phyloP scores from a whole-genome alignment of 2,329 filamentous ascomycete genomes.

The Diaporthe citriasiana region DNA sequence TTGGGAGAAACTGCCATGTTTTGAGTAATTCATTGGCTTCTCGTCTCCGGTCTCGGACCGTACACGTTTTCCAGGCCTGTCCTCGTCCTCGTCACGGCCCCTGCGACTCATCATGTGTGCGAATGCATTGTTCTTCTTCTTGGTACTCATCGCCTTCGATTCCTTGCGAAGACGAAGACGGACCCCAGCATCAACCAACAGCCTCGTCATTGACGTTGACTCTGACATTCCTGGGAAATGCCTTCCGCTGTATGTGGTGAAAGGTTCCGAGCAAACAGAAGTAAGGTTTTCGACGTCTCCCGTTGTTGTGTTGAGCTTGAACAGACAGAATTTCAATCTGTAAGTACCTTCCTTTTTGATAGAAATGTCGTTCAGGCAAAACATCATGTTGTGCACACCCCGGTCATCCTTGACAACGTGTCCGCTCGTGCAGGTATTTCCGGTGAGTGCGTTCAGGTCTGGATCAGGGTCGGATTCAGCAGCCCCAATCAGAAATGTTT shows the following conservation, averaged over 20 bases:
- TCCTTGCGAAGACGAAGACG: slow-evolving; percentile 87
- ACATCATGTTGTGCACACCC: slow-evolving; percentile 42
- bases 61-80: slow-evolving; percentile 39
- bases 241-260: slow-evolving; percentile 76
- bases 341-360: slow-evolving; percentile 81
- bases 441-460: slow-evolving; percentile 42
- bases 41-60: slow-evolving; percentile 40
- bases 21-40: slow-evolving; percentile 34
- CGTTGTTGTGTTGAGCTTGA: slow-evolving; percentile 67
- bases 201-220: slow-evolving; percentile 84
- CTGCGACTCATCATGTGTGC: slow-evolving; percentile 45
- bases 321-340: slow-evolving; percentile 82
- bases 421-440: slow-evolving; percentile 59
- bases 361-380: slow-evolving; percentile 76
- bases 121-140: slow-evolving; percentile 58
- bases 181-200: slow-evolving; percentile 90
- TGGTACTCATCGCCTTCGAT: slow-evolving; percentile 70
- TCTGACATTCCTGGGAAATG: slow-evolving; percentile 85
- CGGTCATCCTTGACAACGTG: slow-evolving; percentile 57
- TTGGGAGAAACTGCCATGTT: slow-evolving; percentile 40
- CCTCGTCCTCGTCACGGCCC: slow-evolving; percentile 35
- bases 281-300: slow-evolving; percentile 46
- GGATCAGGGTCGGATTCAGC: slow-evolving; percentile 40
- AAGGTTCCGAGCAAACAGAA: slow-evolving; percentile 72
- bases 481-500: slow-evolving; percentile 44